Conservation (phyloP, 768 basidiomycete species). For the Leucogyrophana mollusca region DNA sequence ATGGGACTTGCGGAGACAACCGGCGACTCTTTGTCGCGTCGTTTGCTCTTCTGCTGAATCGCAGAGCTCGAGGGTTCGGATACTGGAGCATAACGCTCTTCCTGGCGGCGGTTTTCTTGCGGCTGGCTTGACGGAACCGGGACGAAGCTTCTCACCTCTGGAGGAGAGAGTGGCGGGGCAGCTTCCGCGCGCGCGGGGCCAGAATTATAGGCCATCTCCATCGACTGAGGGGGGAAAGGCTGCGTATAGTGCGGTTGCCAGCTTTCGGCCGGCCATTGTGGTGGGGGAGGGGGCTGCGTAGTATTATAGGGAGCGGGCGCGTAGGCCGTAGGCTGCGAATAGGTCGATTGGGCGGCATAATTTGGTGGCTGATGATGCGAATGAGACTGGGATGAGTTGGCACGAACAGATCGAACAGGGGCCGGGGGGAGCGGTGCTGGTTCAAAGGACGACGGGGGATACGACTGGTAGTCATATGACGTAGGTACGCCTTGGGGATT, state of each 20-base stretch:
- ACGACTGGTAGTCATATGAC: conserved; percentile 52
- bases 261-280: conserved; percentile 40
- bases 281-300: conserved; percentile 26
- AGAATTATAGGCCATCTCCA: conserved; percentile 34
- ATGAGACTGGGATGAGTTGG: conserved; percentile 31
- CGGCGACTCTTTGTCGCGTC: conserved; percentile 34
- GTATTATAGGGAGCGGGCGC: conserved; percentile 28
- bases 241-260: conserved; percentile 37
- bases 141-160: conserved; percentile 31
- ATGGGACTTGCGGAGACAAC: conserved; percentile 22
- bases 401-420: conserved; percentile 27
- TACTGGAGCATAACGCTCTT: conserved; percentile 29
- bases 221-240: conserved; percentile 31
- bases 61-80: conserved; percentile 23
- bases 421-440: conserved; percentile 26
- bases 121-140: conserved; percentile 20
- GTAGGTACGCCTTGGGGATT: conserved; percentile 40
- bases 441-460: conserved; percentile 30
- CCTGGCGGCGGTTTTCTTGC: conserved; percentile 32
- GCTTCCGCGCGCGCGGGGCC: conserved; percentile 32
- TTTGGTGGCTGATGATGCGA: conserved; percentile 25
- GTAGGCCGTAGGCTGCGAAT: conserved; percentile 26
- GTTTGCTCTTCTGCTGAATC: conserved; percentile 34
- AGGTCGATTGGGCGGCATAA: conserved; percentile 27
- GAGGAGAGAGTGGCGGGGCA: conserved; percentile 23